Percentiles rank a stretch among this genome's conserved stretches.
phyloP scores from a whole-genome alignment of 2,329 filamentous ascomycete species.

The Zymoseptoria passerinii region DNA sequence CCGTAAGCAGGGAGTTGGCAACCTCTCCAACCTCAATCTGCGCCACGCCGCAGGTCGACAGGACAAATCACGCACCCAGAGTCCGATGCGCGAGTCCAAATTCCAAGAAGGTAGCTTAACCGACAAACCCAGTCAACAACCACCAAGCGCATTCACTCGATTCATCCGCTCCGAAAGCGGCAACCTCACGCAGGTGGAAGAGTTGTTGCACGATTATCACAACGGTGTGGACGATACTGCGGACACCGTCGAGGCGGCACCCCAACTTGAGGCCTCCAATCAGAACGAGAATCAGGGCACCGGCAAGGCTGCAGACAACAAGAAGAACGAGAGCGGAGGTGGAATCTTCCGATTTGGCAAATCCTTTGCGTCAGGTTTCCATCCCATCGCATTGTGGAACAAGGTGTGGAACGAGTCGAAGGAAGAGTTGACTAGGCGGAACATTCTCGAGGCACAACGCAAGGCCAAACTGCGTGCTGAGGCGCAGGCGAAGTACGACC shows the following conservation, averaged over 20 bases:
- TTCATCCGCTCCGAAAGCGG: constrained; percentile 25
- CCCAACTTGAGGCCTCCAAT: constrained; percentile 10
- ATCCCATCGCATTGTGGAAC: constrained; percentile 44
- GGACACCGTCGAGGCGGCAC: constrained; percentile 11
- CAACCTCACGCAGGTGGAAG: constrained; percentile 27
- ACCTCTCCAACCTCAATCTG: constrained; percentile 29
- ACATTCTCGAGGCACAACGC: constrained; percentile 33
- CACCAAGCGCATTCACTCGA: constrained; percentile 59
- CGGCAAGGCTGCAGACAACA: constrained; percentile 22
- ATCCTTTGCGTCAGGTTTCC: constrained; percentile 46
- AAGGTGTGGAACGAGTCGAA: constrained; percentile 39
- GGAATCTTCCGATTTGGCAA: constrained; percentile 50
- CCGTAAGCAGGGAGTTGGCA: constrained; percentile 28
- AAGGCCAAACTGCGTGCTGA: constrained; percentile 37
- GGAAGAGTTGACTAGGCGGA: constrained; percentile 33
- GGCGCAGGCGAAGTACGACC: constrained; percentile 45
- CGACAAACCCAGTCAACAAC: constrained; percentile 63
- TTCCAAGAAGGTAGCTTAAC: constrained; percentile 79
- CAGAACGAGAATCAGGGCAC: constrained; percentile 28
- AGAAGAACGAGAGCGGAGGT: constrained; percentile 26
- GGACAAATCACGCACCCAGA: constrained; percentile 15
- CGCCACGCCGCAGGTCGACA: constrained; percentile 23
- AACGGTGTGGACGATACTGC: constrained; percentile 13
- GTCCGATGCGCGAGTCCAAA: constrained; percentile 47
- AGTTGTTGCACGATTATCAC: constrained; percentile 34